phyloP scores from a whole-genome alignment of 192 early-diverging fungal genomes.

The Coemansia sp. region DNA sequence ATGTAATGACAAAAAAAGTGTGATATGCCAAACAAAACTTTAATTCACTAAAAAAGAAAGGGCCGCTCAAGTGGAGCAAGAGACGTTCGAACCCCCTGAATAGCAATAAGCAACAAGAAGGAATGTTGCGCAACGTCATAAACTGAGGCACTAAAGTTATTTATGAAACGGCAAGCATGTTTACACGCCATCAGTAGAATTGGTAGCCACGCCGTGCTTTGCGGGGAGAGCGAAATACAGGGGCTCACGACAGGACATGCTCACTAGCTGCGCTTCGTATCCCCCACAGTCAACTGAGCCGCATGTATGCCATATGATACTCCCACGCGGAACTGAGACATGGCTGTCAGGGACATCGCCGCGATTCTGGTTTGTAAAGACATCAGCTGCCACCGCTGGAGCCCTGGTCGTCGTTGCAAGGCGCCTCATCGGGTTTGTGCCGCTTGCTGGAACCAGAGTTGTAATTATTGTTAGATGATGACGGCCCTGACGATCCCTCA shows the following conservation, averaged over 20 bases:
- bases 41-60: neutral
- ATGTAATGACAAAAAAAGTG: neutral
- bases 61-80: neutral
- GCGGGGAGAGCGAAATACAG: neutral
- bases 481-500: neutral
- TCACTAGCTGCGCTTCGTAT: no score
- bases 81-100: neutral
- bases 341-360: neutral
- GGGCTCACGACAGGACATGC: neutral
- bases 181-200: neutral
- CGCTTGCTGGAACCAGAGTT: slow-evolving; percentile 22
- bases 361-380: neutral
- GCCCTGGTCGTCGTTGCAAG: neutral
- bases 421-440: slow-evolving; percentile 17
- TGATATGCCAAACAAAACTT: neutral
- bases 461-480: neutral
- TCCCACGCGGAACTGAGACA: neutral
- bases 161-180: neutral
- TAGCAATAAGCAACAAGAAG: neutral
- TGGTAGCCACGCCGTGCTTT: neutral
- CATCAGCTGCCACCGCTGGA: neutral
- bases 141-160: neutral
- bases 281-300: neutral
- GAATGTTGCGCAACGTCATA: neutral
- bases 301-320: neutral